Evolutionary conservation across 2,329 filamentous ascomycete genomes (phyloP), one percentile per base, ranked within the genome.

Genomic region (Cladophialophora carrionii): DNA sequence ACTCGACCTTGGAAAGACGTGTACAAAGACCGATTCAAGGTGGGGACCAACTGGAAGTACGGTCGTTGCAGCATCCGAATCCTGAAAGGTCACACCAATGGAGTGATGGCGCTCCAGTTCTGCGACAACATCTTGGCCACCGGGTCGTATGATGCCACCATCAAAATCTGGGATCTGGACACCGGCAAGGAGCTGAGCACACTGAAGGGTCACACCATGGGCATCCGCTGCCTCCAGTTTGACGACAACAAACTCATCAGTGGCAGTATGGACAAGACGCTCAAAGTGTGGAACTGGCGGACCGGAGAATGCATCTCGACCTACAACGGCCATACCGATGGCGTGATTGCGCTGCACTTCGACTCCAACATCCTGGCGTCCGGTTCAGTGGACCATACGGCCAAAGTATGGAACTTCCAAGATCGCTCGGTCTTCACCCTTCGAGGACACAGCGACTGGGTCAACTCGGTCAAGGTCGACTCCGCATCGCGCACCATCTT

Each of bases 21-120:
- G 0, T 99, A 99, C 80, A 90, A 92, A 69, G 94, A 97, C 76
- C 87, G 91, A 17, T 98, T 94, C 83, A 95, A 94, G 76, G 92
- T 99, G 55, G 94, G 95, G 58, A 95, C 89, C 66, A 98, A 98
- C 76, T 99, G 95, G 95, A 96, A 96, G 76, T 92, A 96, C 69
- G 94, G 95, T 3, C 88, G 94, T 43, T 98, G 90, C 78, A 88
- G 88, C 6, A 89, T 91, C 71, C 92, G 89, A 74, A 87, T 90
- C 12, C 92, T 99, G 77, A 89, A 88, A 71, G 94, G 93, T 1
- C 89, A 98, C 77, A 88, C 86, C 10, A 97, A 97, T 74, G 94
- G 94, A 46, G 88, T 95, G 65, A 95, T 89, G 85, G 88, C 87
- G 71, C 77, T 90, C 48, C 87, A 90, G 72, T 88, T 99, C 67